Evolutionary conservation across 164 flowering plant species (phyloP).

Genomic region (Santalum album): DNA sequence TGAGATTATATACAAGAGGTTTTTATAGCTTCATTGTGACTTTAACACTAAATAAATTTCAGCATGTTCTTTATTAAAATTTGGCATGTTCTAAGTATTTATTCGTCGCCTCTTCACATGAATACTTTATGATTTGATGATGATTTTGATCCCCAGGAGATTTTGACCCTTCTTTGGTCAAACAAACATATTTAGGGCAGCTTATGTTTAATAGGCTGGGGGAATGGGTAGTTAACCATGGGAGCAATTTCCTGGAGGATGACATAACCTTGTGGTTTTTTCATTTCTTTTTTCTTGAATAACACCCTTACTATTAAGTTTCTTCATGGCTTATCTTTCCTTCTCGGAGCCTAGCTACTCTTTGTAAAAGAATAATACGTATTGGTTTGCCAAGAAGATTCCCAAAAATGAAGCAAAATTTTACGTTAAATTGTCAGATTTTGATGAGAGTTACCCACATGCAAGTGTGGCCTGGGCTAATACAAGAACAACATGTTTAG

Average conservation of each 20-base stretch:
- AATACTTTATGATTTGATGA: too few relatives aligned
- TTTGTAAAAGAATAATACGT: constrained; percentile 49
- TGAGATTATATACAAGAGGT: too few relatives aligned
- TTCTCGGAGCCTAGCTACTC: constrained; percentile 85
- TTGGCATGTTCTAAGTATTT: too few relatives aligned
- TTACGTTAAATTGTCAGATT: constrained; percentile 68
- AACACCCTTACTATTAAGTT: constrained; percentile 56
- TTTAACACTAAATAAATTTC: too few relatives aligned
- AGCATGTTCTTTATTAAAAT: too few relatives aligned
- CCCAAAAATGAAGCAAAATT: constrained; percentile 60
- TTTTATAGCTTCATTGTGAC: too few relatives aligned
- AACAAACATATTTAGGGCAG: constrained; percentile 35
- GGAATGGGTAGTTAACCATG: constrained; percentile 35
- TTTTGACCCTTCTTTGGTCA: constrained; percentile 87
- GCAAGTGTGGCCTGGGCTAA: constrained; percentile 53
- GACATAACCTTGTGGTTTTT: constrained; percentile 49
- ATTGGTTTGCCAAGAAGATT: constrained; percentile 50
- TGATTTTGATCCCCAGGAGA: constrained; percentile 85
- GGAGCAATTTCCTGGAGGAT: constrained; percentile 36
- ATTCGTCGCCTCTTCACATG: too few relatives aligned
- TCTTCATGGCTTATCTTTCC: constrained; percentile 72
- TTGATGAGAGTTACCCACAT: constrained; percentile 58
- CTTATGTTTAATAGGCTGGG: constrained; percentile 52
- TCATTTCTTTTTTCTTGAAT: too few relatives aligned
- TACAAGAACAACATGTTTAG: constrained; percentile 56